A percentile compares a stretch with the other conserved stretches of the same genome.
These are phyloP conservation scores for Saturnispora silvae DNA, from an alignment of 805 yeast species.

Conservation along the genomic window DNA sequence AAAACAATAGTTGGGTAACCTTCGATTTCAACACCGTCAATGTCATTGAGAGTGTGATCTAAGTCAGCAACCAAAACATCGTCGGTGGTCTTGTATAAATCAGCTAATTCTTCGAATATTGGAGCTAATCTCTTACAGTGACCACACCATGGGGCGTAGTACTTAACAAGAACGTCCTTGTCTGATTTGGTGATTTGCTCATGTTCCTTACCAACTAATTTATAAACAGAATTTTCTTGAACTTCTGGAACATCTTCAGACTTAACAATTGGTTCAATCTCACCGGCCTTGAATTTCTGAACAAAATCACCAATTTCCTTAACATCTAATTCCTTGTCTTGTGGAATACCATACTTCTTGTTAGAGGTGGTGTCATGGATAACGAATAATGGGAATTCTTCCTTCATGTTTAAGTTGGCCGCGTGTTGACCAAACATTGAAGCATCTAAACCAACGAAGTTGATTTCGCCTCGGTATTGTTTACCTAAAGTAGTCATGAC, in stretches of 20 bases:
- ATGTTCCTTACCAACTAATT: conserved; percentile 77
- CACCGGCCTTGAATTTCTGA: conserved; percentile 50
- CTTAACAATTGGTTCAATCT: conserved; percentile 63
- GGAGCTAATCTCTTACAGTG: conserved; percentile 71
- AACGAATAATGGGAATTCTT: conserved; percentile 82
- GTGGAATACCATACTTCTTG: conserved; percentile 70
- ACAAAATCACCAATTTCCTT: conserved; percentile 53
- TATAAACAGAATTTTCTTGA: conserved; percentile 60
- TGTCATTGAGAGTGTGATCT: conserved; percentile 87
- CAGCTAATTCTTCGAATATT: conserved; percentile 69
- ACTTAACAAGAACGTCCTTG: conserved; percentile 78
- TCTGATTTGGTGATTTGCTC: conserved; percentile 50
- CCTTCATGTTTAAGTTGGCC: conserved; percentile 69
- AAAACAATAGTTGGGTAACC: conserved; percentile 91
- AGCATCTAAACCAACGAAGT: conserved; percentile 86
- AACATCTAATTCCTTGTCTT: conserved; percentile 40
- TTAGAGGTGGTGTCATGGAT: conserved; percentile 64
- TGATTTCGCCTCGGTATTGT: conserved; percentile 65
- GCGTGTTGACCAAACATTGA: conserved; percentile 76
- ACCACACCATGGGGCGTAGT: conserved; percentile 98
- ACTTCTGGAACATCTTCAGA: conserved; percentile 77
- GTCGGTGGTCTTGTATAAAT: conserved; percentile 42
- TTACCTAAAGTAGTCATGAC: conserved; percentile 56
- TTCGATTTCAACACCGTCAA: conserved; percentile 56
- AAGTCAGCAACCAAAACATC: conserved; percentile 69